These are phyloP conservation scores for Amanita thiersii DNA, from an alignment of 768 basidiomycete genomes.

Conservation along the genomic window DNA sequence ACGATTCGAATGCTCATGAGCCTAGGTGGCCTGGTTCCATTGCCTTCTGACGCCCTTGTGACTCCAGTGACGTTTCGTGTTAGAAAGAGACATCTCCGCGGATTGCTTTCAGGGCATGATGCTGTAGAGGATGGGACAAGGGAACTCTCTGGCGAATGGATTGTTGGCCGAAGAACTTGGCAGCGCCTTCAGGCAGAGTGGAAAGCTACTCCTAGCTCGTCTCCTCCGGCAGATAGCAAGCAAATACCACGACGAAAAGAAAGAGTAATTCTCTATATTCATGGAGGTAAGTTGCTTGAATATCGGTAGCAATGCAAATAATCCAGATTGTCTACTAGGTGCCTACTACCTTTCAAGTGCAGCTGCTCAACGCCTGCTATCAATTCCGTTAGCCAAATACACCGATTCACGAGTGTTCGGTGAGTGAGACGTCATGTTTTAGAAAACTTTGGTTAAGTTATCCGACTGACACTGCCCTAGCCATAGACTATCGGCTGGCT, in stretches of 20 bases:
- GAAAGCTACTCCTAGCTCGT: slow-evolving; percentile 34
- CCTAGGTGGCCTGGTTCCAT: slow-evolving; percentile 72
- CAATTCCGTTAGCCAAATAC: slow-evolving; percentile 85
- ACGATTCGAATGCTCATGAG: slow-evolving; percentile 62
- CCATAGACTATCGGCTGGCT: slow-evolving; percentile 91
- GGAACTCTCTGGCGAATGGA: slow-evolving; percentile 92
- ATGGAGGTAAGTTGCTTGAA: slow-evolving; percentile 59
- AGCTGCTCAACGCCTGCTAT: slow-evolving; percentile 82
- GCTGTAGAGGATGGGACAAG: slow-evolving; percentile 65
- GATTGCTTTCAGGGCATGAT: slow-evolving; percentile 74
- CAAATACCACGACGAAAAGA: slow-evolving; percentile 41
- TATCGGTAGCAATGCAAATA: neutral
- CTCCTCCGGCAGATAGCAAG: slow-evolving; percentile 11
- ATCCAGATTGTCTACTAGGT: slow-evolving; percentile 41
- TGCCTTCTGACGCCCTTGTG: slow-evolving; percentile 88
- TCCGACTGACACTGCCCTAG: slow-evolving; percentile 30
- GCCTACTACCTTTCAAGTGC: slow-evolving; percentile 93
- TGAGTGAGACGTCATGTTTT: slow-evolving; percentile 16
- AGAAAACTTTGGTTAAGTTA: slow-evolving; percentile 2
- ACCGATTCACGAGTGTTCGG: slow-evolving; percentile 84
- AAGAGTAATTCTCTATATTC: slow-evolving; percentile 85
- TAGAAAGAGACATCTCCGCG: slow-evolving; percentile 59
- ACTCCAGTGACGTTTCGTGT: slow-evolving; percentile 93
- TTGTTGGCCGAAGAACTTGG: slow-evolving; percentile 92
- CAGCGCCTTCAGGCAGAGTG: slow-evolving; percentile 77